phyloP scores from a whole-genome alignment of 2,329 filamentous ascomycete species.

The Leptographium wingfieldii region DNA sequence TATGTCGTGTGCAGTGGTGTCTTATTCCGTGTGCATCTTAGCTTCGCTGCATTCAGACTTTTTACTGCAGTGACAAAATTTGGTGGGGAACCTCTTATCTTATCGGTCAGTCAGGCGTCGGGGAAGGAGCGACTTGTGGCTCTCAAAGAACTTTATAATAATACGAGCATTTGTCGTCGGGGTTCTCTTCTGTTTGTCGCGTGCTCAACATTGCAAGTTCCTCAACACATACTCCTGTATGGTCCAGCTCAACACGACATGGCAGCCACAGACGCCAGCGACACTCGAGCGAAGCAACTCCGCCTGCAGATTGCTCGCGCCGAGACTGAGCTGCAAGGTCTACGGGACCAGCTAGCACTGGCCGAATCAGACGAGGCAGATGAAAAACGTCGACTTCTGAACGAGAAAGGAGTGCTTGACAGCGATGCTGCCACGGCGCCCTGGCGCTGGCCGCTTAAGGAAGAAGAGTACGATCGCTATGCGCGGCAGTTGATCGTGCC shows the following conservation, averaged over 20 bases:
- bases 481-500: conserved; percentile 84
- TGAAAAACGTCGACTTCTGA: neutral
- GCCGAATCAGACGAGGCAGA: conserved; percentile 20
- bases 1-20: neutral
- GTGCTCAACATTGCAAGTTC: neutral
- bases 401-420: neutral
- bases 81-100: neutral
- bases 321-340: conserved; percentile 32
- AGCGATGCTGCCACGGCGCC: neutral
- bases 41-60: neutral
- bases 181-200: neutral
- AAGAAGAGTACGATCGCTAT: conserved; percentile 74
- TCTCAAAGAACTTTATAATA: too few species aligned
- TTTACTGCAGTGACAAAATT: neutral
- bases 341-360: conserved; percentile 31
- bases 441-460: conserved; percentile 54
- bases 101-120: neutral
- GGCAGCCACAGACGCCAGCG: neutral
- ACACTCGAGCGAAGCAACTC: conserved; percentile 21
- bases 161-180: neutral
- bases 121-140: neutral
- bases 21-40: neutral
- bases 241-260: too few species aligned
- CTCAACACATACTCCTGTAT: neutral
- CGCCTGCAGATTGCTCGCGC: conserved; percentile 32